phyloP scores from a whole-genome alignment of 495 filamentous ascomycete genomes.

The Copromyces sp. region DNA sequence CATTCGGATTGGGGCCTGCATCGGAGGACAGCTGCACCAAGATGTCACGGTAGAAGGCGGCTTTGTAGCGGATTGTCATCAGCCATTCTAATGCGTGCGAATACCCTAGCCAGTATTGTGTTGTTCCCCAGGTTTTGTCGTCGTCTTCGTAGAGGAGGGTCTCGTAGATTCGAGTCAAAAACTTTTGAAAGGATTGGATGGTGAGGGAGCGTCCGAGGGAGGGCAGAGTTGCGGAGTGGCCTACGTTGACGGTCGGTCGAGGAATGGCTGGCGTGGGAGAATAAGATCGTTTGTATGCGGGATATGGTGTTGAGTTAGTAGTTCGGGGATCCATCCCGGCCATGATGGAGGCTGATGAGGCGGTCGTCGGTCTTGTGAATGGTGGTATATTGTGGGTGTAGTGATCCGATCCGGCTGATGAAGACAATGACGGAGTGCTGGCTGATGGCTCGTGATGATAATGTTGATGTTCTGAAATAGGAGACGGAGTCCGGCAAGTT shows the following conservation, averaged over 20 bases:
- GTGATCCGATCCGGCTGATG: neutral
- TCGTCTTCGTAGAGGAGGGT: constrained; percentile 14
- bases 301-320: neutral
- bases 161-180: constrained; percentile 7
- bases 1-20: neutral
- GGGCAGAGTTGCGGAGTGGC: neutral
- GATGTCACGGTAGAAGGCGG: constrained; percentile 5
- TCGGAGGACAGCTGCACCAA: neutral
- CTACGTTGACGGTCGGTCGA: neutral
- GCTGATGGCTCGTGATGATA: neutral
- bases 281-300: neutral
- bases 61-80: constrained; percentile 13
- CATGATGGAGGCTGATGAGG: neutral
- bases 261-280: neutral
- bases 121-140: constrained; percentile 16
- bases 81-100: constrained; percentile 12
- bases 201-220: neutral
- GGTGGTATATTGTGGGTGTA: neutral
- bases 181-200: constrained; percentile 4
- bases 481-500: constrained; percentile 12
- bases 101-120: constrained; percentile 14
- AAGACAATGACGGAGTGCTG: neutral
- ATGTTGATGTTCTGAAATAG: neutral
- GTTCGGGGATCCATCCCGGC: neutral
- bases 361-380: neutral